Percentiles rank a stretch among this genome's conserved stretches.
Conservation (phyloP, 1,284 basidiomycete species). For the Earliella scabrosa region DNA sequence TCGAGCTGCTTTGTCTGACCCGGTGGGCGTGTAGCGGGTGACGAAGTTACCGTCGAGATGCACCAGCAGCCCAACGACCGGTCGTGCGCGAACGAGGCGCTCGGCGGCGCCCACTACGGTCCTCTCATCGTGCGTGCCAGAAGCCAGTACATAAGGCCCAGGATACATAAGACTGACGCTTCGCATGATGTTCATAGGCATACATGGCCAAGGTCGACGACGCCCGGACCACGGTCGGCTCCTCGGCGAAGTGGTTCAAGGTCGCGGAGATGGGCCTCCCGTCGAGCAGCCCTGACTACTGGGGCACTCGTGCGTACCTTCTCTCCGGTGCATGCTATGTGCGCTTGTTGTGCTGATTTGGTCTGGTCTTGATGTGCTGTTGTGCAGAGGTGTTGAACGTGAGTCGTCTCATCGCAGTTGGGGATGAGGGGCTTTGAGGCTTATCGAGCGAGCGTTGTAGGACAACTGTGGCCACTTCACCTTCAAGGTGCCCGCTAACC, state of each 20-base stretch:
- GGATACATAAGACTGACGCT: background rate
- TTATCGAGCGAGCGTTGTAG: constrained; percentile 17
- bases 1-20: background rate
- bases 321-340: background rate
- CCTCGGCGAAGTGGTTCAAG: constrained; percentile 54
- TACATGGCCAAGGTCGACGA: constrained; percentile 54
- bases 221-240: constrained; percentile 48
- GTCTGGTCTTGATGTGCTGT: background rate
- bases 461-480: constrained; percentile 58
- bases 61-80: constrained; percentile 55
- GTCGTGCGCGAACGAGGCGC: constrained; percentile 51
- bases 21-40: constrained; percentile 42
- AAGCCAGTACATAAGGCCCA: background rate
- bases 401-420: background rate
- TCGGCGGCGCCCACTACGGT: constrained; percentile 51
- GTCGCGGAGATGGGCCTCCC: constrained; percentile 51
- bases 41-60: constrained; percentile 55
- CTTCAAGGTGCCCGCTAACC: constrained; percentile 49
- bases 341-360: background rate
- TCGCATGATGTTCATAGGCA: constrained; percentile 27
- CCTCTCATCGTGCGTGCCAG: constrained; percentile 39
- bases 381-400: constrained; percentile 41
- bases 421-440: too few relatives aligned
- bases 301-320: constrained; percentile 37
- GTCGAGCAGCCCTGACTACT: constrained; percentile 52